A percentile compares a stretch with the other conserved stretches of the same genome.
phyloP scores from a whole-genome alignment of 352 stramenopile species.

The Phytophthora macrochlamydospora region DNA sequence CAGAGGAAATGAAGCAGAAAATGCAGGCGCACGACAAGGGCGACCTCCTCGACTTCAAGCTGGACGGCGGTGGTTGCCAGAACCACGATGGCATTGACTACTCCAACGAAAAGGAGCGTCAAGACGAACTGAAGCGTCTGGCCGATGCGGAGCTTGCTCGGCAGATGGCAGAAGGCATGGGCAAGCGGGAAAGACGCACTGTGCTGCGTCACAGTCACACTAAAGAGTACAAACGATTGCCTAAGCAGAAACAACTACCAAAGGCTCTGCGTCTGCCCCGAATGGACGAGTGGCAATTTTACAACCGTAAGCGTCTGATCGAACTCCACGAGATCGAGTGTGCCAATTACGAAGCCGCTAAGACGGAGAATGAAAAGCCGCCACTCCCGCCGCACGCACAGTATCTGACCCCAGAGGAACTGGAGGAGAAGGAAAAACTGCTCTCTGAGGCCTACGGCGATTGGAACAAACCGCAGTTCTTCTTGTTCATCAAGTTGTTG shows the following conservation, averaged over 20 bases:
- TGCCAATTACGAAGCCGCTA: slow-evolving; percentile 79
- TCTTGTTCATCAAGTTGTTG: slow-evolving; percentile 85
- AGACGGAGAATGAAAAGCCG: slow-evolving; percentile 77
- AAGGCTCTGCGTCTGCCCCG: slow-evolving; percentile 80
- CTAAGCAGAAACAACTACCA: slow-evolving; percentile 80
- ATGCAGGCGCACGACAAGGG: slow-evolving; percentile 87
- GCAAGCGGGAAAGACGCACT: slow-evolving; percentile 82
- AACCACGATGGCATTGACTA: slow-evolving; percentile 97
- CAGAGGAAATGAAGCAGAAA: slow-evolving; percentile 90
- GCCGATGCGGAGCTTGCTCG: slow-evolving; percentile 82
- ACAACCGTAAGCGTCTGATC: slow-evolving; percentile 76
- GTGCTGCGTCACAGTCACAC: slow-evolving; percentile 70
- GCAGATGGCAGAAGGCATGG: slow-evolving; percentile 81
- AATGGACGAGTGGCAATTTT: slow-evolving; percentile 92
- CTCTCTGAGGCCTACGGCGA: slow-evolving; percentile 85
- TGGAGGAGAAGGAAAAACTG: slow-evolving; percentile 93
- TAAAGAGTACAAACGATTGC: slow-evolving; percentile 52
- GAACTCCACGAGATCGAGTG: slow-evolving; percentile 88
- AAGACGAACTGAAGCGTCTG: slow-evolving; percentile 86
- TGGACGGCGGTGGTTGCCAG: slow-evolving; percentile 94
- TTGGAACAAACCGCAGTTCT: slow-evolving; percentile 91
- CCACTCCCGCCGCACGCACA: slow-evolving; percentile 70
- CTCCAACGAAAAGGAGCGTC: slow-evolving; percentile 91
- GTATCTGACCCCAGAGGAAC: slow-evolving; percentile 85
- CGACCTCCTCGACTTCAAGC: slow-evolving; percentile 89